These are phyloP conservation scores for Hypomontagnella submonticulosa DNA, from an alignment of 495 filamentous ascomycete species.

Conservation along the genomic window DNA sequence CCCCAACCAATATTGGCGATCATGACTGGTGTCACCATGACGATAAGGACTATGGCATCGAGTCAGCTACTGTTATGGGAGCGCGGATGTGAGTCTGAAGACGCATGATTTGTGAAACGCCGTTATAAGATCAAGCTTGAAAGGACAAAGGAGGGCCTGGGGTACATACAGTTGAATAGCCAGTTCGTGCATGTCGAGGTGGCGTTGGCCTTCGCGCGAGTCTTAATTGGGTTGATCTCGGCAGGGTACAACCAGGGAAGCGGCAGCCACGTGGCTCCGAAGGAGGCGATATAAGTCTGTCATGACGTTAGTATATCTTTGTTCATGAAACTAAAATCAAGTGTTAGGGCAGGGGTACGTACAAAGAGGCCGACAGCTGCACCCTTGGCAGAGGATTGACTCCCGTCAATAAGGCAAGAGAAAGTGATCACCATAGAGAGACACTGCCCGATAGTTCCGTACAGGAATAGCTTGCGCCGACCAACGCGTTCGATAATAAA, in stretches of 20 bases:
- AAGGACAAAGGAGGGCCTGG: background rate
- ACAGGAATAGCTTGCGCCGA: slow-evolving; percentile 68
- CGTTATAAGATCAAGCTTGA: background rate
- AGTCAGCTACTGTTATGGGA: slow-evolving; percentile 22
- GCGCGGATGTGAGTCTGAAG: background rate
- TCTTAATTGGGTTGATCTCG: slow-evolving; percentile 76
- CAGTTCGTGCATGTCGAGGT: slow-evolving; percentile 81
- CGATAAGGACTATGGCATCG: slow-evolving; percentile 58
- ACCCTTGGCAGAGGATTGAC: slow-evolving; percentile 47
- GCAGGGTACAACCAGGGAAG: slow-evolving; percentile 64
- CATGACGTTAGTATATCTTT: background rate
- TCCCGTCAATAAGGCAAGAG: slow-evolving; percentile 68
- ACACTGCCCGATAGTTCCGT: slow-evolving; percentile 71
- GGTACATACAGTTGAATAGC: slow-evolving; percentile 73
- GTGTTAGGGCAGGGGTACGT: slow-evolving; percentile 47
- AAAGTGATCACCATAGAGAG: slow-evolving; percentile 75
- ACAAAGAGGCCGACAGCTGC: slow-evolving; percentile 62
- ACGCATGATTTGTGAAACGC: background rate
- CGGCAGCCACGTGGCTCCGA: slow-evolving; percentile 74
- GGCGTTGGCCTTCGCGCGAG: slow-evolving; percentile 79
- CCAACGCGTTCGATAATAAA: slow-evolving; percentile 78
- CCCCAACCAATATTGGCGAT: slow-evolving; percentile 74
- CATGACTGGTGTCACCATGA: slow-evolving; percentile 85
- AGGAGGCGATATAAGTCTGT: slow-evolving; percentile 55
- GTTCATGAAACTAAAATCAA: no score